phyloP scores from a whole-genome alignment of 768 basidiomycete genomes.

The Suillus weaverae region DNA sequence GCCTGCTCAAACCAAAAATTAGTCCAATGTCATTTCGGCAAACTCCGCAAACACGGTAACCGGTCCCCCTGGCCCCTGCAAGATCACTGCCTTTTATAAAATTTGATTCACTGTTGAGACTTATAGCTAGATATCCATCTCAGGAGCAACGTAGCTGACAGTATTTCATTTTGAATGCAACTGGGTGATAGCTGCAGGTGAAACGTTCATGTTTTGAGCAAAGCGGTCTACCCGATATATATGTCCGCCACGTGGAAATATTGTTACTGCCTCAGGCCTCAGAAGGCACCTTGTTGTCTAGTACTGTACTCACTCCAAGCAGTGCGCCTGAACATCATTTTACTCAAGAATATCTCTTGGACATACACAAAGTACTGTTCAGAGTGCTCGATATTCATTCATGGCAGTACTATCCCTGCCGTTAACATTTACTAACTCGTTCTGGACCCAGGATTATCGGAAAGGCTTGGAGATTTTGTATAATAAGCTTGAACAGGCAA shows the following conservation, averaged over 20 bases:
- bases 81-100: not conserved
- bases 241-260: slow-evolving; percentile 12
- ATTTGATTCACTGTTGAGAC: not conserved
- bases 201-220: not conserved
- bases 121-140: not conserved
- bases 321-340: slow-evolving; percentile 14
- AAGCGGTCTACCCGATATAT: not conserved
- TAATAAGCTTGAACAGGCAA: slow-evolving; percentile 74
- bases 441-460: slow-evolving; percentile 92
- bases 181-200: not conserved
- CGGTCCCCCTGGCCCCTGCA: not conserved
- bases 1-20: slow-evolving; percentile 21
- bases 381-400: slow-evolving; percentile 14
- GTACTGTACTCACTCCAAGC: no score
- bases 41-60: slow-evolving; percentile 31
- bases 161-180: not conserved
- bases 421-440: slow-evolving; percentile 87
- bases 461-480: slow-evolving; percentile 79
- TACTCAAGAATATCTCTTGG: not conserved
- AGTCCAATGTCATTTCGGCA: slow-evolving; percentile 32
- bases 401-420: slow-evolving; percentile 92
- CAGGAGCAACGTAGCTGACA: not conserved
- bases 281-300: slow-evolving; percentile 9
- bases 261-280: slow-evolving; percentile 4
- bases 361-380: slow-evolving; percentile 1